Base-by-base conservation (phyloP, 371 early-diverging fungal genomes). In the Entomophthora muscae region DNA sequence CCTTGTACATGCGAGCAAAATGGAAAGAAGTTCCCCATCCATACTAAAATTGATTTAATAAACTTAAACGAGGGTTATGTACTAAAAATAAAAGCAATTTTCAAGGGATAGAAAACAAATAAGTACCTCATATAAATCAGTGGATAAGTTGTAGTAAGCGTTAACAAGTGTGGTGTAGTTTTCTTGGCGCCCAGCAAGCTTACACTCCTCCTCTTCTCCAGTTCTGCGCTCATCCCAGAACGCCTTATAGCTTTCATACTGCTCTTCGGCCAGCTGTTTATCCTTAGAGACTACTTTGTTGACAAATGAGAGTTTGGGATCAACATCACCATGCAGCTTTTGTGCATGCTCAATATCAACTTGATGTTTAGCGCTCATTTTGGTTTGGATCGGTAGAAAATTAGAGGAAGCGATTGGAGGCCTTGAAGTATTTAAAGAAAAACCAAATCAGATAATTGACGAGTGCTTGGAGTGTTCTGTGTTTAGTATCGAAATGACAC, bases 21-120 rank as follows among this genome's bases (percentile, higher is more conserved):
- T 94, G 94, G 83, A 93, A 94, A 64, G 88, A 86, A 54, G 75
- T 75, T 52, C 94, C 93, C 94, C 94, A 93, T 52, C 88, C 91
- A 68, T 81, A 81, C 71, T 72, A 70, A 21, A 63, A 12, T 22
- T 51, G 23, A 63, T 29, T 2, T 42, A 63, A 24, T 52, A 65
- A 33, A 61, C n/a, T n/a, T n/a, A n/a, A 63, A 13, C 23, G 27
- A 64, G 60, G 17, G 0, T 13, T 52, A 52, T 52, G 13, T n/a
- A 52, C n/a, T n/a, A 52, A 13, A 52, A 52, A 13, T n/a, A n/a
- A 52, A n/a, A 13, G 13, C 10, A 10, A 10, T 17, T 42, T 42
- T 42, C 5, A 55, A 24, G 21, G 24, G 31, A 55, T 7, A 55
- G 23, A 21, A 55, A 30, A 72, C 63, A 64, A 53, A 67, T 62